Percentiles rank a stretch among this genome's conserved stretches.
Evolutionary conservation across 2,329 filamentous ascomycete genomes (phyloP).

Genomic region (Alternaria angustiovoidea): DNA sequence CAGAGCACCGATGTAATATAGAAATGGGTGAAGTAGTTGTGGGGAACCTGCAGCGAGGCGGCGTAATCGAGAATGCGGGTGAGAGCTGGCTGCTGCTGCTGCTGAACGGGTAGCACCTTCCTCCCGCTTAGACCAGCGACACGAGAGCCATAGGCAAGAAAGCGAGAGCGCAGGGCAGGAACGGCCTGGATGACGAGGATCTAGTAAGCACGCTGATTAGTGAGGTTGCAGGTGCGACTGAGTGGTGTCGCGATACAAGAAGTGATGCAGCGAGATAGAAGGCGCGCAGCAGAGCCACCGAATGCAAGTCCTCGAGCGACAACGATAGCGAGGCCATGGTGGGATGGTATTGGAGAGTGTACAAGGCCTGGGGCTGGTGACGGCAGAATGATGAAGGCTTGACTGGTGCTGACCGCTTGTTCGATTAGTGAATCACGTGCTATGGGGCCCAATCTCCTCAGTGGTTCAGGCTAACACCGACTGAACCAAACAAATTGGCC

Average conservation of each 20-base stretch:
- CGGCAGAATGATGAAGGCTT: constrained; percentile 24
- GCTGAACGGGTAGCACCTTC: constrained; percentile 10
- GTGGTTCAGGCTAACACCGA: neutral
- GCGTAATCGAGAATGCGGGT: constrained; percentile 58
- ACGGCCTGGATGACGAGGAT: constrained; percentile 61
- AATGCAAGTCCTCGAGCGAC: constrained; percentile 19
- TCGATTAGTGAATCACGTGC: neutral
- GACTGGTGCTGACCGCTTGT: constrained; percentile 9
- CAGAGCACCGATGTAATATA: constrained; percentile 76
- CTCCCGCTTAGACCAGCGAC: constrained; percentile 36
- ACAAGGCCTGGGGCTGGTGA: constrained; percentile 13
- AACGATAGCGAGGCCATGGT: neutral
- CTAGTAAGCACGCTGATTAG: constrained; percentile 50
- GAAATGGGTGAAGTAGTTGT: constrained; percentile 89
- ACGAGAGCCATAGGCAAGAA: constrained; percentile 68
- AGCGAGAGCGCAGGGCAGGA: constrained; percentile 62
- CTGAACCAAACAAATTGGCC: neutral
- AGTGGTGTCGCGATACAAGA: constrained; percentile 50
- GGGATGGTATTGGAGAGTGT: constrained; percentile 5
- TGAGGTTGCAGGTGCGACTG: constrained; percentile 22
- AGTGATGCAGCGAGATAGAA: constrained; percentile 50
- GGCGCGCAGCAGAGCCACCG: constrained; percentile 41
- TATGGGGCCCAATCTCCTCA: neutral
- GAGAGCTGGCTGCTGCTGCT: constrained; percentile 21
- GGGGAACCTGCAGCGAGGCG: constrained; percentile 73